Base-by-base conservation (phyloP, 148 eudicot species). In the Vaccinium macrocarpon region DNA sequence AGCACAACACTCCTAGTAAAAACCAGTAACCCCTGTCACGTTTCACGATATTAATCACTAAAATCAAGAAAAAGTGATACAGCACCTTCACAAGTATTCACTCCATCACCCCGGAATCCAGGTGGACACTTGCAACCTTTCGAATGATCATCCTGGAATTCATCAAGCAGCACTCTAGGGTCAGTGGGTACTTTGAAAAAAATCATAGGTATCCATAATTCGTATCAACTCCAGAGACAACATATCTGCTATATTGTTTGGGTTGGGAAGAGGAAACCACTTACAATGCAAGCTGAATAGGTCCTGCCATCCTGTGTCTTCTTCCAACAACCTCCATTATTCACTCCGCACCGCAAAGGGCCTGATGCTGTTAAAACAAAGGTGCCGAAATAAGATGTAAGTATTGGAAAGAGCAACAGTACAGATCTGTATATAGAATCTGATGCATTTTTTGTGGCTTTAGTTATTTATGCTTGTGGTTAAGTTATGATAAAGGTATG, bases 261-360 rank as follows among this genome's bases (percentile, higher is more conserved):
- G 0, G 66, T 14, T 35, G 18, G 46, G 49, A 16, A 56, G n/a
- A 79, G n/a, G 25, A n/a, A 59, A 86, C 70, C 12, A 88, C 95
- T 90, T 80, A 97, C 99, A 82, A 89, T 27, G 86, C 99, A 97
- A 80, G 98, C 98, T 84, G 99, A 92, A 83, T 92, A 93, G 68
- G 94, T 93, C 88, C 89, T 90, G 84, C 97, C 99, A 74, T 90
- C 91, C 50, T 90, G 91, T 48, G 93, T 91, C 82, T 88, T 91
- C 81, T 81, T 90, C 99, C 99, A 97, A 91, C 99, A 97, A 18
- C 99, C 99, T 87, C 98, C 99, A 76, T 95, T 97, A 80, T 93
- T 93, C 81, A 95, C 80, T 82, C 84, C 93, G 84, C 99, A 97
- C 53, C 94, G 94, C 74, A 94, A 72, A 78, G 91, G 86, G 56